These are phyloP conservation scores for Podila epigama DNA, from an alignment of 192 early-diverging fungal genomes.

Conservation along the genomic window DNA sequence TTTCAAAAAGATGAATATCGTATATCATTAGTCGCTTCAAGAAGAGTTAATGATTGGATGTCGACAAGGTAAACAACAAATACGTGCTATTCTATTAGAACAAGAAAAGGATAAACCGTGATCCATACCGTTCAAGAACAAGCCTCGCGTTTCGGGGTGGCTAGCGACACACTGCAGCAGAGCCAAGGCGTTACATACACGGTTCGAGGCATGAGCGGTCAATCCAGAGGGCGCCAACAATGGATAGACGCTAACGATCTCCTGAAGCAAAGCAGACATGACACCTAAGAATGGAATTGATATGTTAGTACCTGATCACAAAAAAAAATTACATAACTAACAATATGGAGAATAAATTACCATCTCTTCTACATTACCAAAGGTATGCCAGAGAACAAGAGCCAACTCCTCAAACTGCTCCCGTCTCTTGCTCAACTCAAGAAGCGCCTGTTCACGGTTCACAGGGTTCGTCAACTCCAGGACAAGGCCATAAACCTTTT, in stretches of 20 bases:
- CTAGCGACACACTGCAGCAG: slow-evolving; percentile 96
- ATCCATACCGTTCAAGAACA: slow-evolving; percentile 78
- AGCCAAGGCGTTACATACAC: slow-evolving; percentile 96
- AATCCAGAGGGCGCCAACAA: slow-evolving; percentile 86
- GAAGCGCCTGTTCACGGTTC: slow-evolving; percentile 87
- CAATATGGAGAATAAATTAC: too few relatives aligned
- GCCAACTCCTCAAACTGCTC: slow-evolving; percentile 97
- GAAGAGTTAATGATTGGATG: too few relatives aligned
- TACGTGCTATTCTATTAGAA: too few relatives aligned
- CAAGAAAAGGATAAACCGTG: neutral
- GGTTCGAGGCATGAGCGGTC: slow-evolving; percentile 88
- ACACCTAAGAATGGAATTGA: slow-evolving; percentile 67
- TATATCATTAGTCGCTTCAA: too few relatives aligned
- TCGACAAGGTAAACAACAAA: too few relatives aligned
- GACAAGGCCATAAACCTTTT: slow-evolving; percentile 89
- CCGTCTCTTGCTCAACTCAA: slow-evolving; percentile 92
- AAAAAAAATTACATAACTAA: neutral
- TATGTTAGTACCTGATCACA: neutral
- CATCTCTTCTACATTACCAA: slow-evolving; percentile 72
- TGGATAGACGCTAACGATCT: slow-evolving; percentile 97
- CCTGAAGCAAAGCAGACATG: slow-evolving; percentile 95
- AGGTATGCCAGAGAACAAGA: slow-evolving; percentile 96
- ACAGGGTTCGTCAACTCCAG: slow-evolving; percentile 80
- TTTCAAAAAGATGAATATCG: too few relatives aligned
- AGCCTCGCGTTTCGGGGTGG: slow-evolving; percentile 87